phyloP scores from a whole-genome alignment of 192 early-diverging fungal genomes.

The Backusella australiensis region DNA sequence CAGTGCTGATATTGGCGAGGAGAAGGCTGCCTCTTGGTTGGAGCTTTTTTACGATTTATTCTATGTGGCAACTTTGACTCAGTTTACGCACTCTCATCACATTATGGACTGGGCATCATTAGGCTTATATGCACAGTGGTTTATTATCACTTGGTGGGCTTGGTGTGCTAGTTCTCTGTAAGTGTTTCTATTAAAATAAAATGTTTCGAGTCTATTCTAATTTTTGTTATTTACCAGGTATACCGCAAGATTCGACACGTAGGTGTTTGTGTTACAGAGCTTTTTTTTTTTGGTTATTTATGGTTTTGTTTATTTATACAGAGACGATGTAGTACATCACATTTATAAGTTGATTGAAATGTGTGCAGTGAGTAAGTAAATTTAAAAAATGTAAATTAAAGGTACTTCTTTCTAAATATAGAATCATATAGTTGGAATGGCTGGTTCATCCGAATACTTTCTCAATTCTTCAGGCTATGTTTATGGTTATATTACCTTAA shows the following conservation, averaged over 20 bases:
- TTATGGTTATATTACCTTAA: constrained; percentile 40
- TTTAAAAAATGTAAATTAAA: background rate
- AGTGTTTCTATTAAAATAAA: background rate
- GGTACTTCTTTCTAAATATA: background rate
- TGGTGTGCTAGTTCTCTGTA: constrained; percentile 47
- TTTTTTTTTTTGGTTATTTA: constrained; percentile 4
- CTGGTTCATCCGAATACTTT: constrained; percentile 41
- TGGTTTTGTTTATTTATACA: constrained; percentile 17
- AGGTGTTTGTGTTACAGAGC: constrained; percentile 23
- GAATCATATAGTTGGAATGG: constrained; percentile 38
- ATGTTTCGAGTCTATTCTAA: background rate
- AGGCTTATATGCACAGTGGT: constrained; percentile 44
- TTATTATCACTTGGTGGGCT: constrained; percentile 51
- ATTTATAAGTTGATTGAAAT: constrained; percentile 34
- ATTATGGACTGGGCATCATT: constrained; percentile 41
- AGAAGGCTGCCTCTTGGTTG: constrained; percentile 34
- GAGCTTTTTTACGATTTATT: constrained; percentile 52
- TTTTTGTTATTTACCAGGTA: constrained; percentile 15
- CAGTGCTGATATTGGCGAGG: constrained; percentile 38
- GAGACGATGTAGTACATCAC: constrained; percentile 37
- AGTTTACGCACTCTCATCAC: constrained; percentile 46
- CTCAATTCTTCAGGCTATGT: constrained; percentile 42
- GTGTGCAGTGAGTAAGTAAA: constrained; percentile 39
- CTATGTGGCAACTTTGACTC: constrained; percentile 46
- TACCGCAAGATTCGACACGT: constrained; percentile 39